These are phyloP conservation scores for Rhodamnia rubescens DNA, from an alignment of 345 rosid species.

Conservation along the genomic window DNA sequence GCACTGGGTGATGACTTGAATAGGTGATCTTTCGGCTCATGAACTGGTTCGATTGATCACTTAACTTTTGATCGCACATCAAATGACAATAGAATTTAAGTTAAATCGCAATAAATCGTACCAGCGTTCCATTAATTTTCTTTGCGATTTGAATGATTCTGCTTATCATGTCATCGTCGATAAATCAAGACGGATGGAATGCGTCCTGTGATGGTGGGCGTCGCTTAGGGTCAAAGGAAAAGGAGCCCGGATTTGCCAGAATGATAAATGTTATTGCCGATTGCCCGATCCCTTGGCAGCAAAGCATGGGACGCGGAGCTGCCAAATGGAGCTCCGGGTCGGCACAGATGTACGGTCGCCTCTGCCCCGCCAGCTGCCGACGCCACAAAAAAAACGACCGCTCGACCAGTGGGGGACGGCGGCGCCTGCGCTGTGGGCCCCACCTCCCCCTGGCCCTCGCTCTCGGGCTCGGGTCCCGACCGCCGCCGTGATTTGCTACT, in stretches of 20 bases:
- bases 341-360: background rate
- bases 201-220: too few species aligned
- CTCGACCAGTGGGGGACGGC: background rate
- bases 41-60: accelerated
- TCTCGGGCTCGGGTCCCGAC: background rate
- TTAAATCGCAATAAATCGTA: background rate
- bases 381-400: background rate
- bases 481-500: background rate
- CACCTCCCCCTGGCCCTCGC: background rate
- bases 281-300: background rate
- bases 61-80: accelerated
- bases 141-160: too few species aligned
- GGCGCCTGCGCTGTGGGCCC: background rate
- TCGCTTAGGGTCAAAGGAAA: too few species aligned
- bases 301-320: background rate
- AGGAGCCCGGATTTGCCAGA: too few species aligned
- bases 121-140: too few species aligned
- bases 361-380: background rate
- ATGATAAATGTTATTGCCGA: background rate
- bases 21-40: accelerated
- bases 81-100: accelerated
- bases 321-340: background rate
- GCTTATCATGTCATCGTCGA: too few species aligned
- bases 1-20: accelerated
- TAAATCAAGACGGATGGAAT: too few species aligned